phyloP scores from a whole-genome alignment of 805 yeast species.

The Candida krabiensis region DNA sequence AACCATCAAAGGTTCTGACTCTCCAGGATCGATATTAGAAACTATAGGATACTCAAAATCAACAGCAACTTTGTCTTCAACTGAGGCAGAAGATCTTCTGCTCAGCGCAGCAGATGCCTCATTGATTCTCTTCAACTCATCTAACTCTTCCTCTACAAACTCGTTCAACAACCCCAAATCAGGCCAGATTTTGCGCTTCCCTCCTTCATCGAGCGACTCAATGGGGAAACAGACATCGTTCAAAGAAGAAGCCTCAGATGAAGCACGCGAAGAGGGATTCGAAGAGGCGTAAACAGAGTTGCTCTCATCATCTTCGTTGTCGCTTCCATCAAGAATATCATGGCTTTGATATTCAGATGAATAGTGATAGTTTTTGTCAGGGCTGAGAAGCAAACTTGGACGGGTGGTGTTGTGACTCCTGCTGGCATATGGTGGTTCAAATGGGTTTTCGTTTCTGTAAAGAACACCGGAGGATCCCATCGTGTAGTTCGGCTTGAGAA shows the following conservation, averaged over 20 bases:
- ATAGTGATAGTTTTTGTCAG: slow-evolving; percentile 2
- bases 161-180: slow-evolving; percentile 75
- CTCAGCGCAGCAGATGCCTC: slow-evolving; percentile 29
- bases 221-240: slow-evolving; percentile 93
- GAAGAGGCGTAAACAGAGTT: slow-evolving; percentile 40
- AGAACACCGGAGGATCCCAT: slow-evolving; percentile 2
- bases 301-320: slow-evolving; percentile 14
- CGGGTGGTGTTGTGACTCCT: slow-evolving; percentile 1
- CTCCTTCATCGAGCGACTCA: slow-evolving; percentile 44
- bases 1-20: slow-evolving; percentile 24
- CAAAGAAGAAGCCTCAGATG: slow-evolving; percentile 68
- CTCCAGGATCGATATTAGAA: slow-evolving; percentile 30
- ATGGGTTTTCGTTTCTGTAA: slow-evolving; percentile 19
- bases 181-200: slow-evolving; percentile 66
- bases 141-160: slow-evolving; percentile 67
- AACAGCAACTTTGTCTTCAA: slow-evolving; percentile 28
- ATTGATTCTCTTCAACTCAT: slow-evolving; percentile 30
- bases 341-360: slow-evolving; percentile 4
- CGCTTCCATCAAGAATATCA: slow-evolving; percentile 6
- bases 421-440: slow-evolving; percentile 9
- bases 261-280: slow-evolving; percentile 64
- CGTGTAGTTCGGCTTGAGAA: slow-evolving; percentile 10
- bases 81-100: slow-evolving; percentile 19
- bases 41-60: slow-evolving; percentile 40
- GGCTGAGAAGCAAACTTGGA: background rate